Evolutionary conservation across 169 alveolate genomes (phyloP), one percentile per base, ranked within the genome.

Genomic region (Plasmodium vinckei): DNA sequence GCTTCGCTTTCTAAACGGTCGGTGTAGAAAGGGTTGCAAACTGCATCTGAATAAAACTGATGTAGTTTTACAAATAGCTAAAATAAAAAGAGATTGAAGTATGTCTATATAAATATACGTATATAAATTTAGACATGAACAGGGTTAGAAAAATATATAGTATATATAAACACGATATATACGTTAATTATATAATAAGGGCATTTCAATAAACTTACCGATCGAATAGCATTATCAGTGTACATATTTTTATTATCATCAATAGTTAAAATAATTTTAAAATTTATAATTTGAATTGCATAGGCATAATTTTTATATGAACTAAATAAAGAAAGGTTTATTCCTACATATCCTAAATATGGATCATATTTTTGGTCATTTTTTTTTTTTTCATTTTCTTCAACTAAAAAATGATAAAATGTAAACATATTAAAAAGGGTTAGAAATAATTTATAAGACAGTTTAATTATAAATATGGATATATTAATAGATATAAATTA

Each of bases 241-340:
- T 75, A 75, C 51, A 61, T 75, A 75, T 75, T 75, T 49, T 57
- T 75, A 5, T 39, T 54, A 56, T 75, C 88, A 21, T 75, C 88
- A 25, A 75, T n/a, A 10, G 88, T 75, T 33, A 75, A 54, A 1
- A 75, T 75, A 47, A 75, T 75, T 49, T 75, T 75, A 39, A 75
- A 44, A 57, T 63, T 47, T 13, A 75, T 75, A n/a, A 67, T 27
- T 56, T 63, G 47, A 49, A 75, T 67, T 27, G 51, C 88, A 42
- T 75, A 75, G 0, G 88, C 88, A 27, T 75, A 75, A 63, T 75
- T 75, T 63, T 75, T 75, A 44, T 75, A 56, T 12, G 88, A 65
- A 68, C 88, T 75, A 44, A 75, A 75, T n/a, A 75, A 73, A 57
- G 88, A 75, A 57, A 75, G 88, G 51, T 75, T 75, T 7, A 75